Base-by-base conservation (phyloP, 208 protist genomes). In the Leptomonas pyrrhocoris region DNA sequence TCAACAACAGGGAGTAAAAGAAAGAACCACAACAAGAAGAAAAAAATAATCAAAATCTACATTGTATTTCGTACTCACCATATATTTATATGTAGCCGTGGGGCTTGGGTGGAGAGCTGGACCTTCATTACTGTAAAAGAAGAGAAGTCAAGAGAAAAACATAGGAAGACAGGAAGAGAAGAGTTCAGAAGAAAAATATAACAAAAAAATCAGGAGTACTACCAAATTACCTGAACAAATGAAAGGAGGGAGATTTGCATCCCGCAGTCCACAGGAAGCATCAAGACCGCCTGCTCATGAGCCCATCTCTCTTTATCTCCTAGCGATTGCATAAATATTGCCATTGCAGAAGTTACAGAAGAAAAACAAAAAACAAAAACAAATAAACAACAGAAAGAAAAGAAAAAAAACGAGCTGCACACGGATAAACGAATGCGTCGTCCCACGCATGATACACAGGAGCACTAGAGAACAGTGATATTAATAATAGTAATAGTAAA, bases 321-420 rank as follows among this genome's bases (percentile, higher is more conserved):
- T n/a, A n/a, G n/a, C n/a, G n/a, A n/a, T n/a, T n/a, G n/a, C n/a
- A n/a, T n/a, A n/a, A n/a, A n/a, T n/a, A n/a, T n/a, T n/a, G 9
- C 34, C 34, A 38, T 38, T 3, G 34, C 3, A 38, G 9, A 38
- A 9, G 34, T 38, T 38, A 38, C 34, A 38, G 3, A 38, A 38
- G 45, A 49, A 34, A 15, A 16, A 27, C 50, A 64, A 36, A 69
- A 61, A 64, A 46, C 28, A 79, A 46, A 11, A 62, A 23, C 54
- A 58, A 79, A 68, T 13, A 8, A 56, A 49, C 21, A 15, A 16
- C n/a, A 59, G 58, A 36, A 69, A 61, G 63, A 46, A 38, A 79
- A 46, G 18, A 62, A 23, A 56, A 58, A 79, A 68, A 79, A 43
- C 45, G 55, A 34, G 1, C 42, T 38, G 28, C 38, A 18, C 28